A percentile compares a stretch with the other conserved stretches of the same genome.
phyloP scores from a whole-genome alignment of 192 early-diverging fungal species.

The Allomyces arbusculus region DNA sequence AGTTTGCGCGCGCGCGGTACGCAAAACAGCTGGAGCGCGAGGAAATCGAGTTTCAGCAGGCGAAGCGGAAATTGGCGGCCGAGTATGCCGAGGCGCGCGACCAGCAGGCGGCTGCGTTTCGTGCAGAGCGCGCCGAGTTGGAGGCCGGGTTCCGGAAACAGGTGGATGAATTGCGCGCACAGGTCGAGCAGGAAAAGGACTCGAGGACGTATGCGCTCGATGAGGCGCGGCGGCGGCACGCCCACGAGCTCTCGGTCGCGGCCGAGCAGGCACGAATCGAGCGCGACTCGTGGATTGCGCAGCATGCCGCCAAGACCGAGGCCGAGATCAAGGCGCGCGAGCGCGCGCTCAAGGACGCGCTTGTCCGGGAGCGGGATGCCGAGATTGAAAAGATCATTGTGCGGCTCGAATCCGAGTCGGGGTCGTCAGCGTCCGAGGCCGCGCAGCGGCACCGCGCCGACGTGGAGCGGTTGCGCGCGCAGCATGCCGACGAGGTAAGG shows the following conservation, averaged over 20 bases:
- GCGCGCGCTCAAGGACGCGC: slow-evolving; percentile 21
- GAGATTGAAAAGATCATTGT: slow-evolving; percentile 35
- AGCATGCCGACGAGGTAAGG: slow-evolving; percentile 28
- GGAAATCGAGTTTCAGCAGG: slow-evolving; percentile 42
- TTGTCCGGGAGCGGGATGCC: slow-evolving; percentile 28
- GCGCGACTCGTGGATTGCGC: background rate
- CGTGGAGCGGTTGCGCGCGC: slow-evolving; percentile 22
- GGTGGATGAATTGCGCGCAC: slow-evolving; percentile 13
- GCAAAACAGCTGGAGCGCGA: slow-evolving; percentile 37
- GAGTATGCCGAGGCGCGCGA: slow-evolving; percentile 27
- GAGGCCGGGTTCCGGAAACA: slow-evolving; percentile 12
- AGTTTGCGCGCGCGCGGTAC: slow-evolving; percentile 33
- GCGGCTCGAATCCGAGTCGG: slow-evolving; percentile 29
- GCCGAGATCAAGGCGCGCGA: background rate
- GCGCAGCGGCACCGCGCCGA: slow-evolving; percentile 25
- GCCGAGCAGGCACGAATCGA: background rate
- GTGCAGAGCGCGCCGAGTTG: slow-evolving; percentile 12
- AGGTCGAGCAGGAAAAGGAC: slow-evolving; percentile 18
- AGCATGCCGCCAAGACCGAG: background rate
- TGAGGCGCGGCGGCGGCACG: background rate
- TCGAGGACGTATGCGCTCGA: slow-evolving; percentile 1
- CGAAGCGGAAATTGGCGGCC: slow-evolving; percentile 25
- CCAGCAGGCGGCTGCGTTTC: slow-evolving; percentile 8
- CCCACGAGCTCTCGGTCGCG: background rate
- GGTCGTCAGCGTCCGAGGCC: slow-evolving; percentile 21